Base-by-base conservation (phyloP, 257 asterid species). In the Solanum peruvianum region DNA sequence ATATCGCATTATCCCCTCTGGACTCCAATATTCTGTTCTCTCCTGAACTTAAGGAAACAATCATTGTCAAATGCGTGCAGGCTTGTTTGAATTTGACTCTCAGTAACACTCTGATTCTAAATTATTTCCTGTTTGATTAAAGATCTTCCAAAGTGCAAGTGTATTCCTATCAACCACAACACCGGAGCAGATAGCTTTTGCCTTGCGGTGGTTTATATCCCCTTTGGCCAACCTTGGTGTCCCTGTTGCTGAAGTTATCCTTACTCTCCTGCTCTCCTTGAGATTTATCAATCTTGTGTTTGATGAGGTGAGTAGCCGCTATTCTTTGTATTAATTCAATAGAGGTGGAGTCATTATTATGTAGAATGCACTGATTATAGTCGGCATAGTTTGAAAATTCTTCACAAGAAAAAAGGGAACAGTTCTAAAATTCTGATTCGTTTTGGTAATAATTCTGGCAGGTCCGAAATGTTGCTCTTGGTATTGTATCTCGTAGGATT, bases 71-170 rank as follows among this genome's bases (percentile, higher is more conserved):
- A 7, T 6, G 69, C 56, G 31, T 81, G 67, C 21, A 29, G 42
- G 25, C 27, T 49, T 81, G 85, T 49, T 52, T 49, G 44, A 49
- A 49, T 49, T 49, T 47, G 49, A 29, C 45, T 49, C 21, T 52
- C 45, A 18, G 45, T 81, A 49, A 81, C 69, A 52, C 15, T 29
- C 85, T 81, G 44, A 81, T 49, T 81, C 69, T 49, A 81, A 86
- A 13, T 33, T 21, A 5, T 37, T 29, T 90, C 42, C 89, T 29
- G 85, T 91, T 83, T 87, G 82, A 76, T 86, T 80, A 81, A 91
- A 97, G 99, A 92, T 97, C 88, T 95, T 97, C 91, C 99, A 95
- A 93, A 97, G 99, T 90, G 99, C 99, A 33, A 97, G 99, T 90
- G 98, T 97, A 87, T 95, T 97, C 94, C 89, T 97, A 88, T 91